Evolutionary conservation across 2,329 filamentous ascomycete species (phyloP).

Genomic region (Byssoonygena ceratinophila): DNA sequence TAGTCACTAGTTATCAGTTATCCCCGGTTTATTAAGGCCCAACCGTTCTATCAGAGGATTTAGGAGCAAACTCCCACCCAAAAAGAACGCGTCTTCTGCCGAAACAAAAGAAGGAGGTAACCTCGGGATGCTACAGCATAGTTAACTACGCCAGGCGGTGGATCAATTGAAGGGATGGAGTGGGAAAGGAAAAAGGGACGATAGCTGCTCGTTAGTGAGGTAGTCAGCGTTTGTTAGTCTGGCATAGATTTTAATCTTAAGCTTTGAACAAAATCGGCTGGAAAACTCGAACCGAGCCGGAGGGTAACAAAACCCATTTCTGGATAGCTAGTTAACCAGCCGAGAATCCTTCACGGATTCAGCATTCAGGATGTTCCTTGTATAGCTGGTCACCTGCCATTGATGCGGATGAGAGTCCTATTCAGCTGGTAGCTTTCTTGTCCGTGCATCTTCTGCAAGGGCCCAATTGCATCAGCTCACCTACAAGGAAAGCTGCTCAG

Average conservation of each 20-base stretch:
- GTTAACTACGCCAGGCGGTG: not conserved
- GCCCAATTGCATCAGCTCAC: not conserved
- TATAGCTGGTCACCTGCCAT: too few species aligned
- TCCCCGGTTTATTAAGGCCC: not conserved
- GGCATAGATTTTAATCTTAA: slow-evolving; percentile 2
- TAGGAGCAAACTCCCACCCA: not conserved
- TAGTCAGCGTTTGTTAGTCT: not conserved
- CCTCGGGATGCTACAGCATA: slow-evolving; percentile 14
- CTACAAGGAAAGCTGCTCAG: not conserved
- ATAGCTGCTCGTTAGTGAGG: not conserved
- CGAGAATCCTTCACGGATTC: not conserved
- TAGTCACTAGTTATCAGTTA: not conserved
- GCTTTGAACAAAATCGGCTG: not conserved
- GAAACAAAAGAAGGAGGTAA: slow-evolving; percentile 10
- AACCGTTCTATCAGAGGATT: not conserved
- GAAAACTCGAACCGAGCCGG: not conserved
- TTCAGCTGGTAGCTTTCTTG: too few species aligned
- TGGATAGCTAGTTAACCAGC: not conserved
- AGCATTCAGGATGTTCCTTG: not conserved
- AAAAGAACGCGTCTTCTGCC: not conserved
- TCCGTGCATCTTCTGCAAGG: not conserved
- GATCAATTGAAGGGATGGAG: not conserved
- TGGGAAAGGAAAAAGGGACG: not conserved
- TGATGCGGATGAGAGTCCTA: too few species aligned
- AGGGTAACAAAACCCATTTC: not conserved